phyloP scores from a whole-genome alignment of 2,329 filamentous ascomycete genomes.

The Diaporthe vexans region DNA sequence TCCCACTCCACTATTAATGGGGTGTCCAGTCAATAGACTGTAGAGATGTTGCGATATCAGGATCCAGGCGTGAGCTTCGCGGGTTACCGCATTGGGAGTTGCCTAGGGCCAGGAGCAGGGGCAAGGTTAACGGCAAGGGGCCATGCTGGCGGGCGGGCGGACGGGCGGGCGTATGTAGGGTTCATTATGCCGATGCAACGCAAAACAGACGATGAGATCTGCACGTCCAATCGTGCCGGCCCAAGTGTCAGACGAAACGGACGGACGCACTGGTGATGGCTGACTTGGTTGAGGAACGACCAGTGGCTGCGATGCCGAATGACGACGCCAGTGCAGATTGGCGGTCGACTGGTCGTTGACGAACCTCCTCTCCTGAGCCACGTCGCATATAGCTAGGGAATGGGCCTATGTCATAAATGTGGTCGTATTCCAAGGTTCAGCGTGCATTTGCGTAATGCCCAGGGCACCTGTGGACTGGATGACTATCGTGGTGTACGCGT shows the following conservation, averaged over 20 bases:
- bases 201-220: conserved; percentile 20
- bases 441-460: conserved; percentile 9
- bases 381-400: background rate
- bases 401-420: conserved; percentile 13
- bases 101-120: conserved; percentile 16
- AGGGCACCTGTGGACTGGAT: background rate
- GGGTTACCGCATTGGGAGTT: conserved; percentile 40
- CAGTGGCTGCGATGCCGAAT: conserved; percentile 8
- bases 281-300: background rate
- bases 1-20: background rate
- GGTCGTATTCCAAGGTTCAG: conserved; percentile 20
- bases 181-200: conserved; percentile 33
- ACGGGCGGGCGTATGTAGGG: conserved; percentile 20
- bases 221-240: conserved; percentile 29
- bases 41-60: conserved; percentile 18
- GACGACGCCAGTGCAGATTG: conserved; percentile 11
- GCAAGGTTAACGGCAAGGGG: conserved; percentile 26
- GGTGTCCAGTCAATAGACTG: background rate
- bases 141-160: conserved; percentile 7
- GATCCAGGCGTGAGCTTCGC: conserved; percentile 16
- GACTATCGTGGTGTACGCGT: conserved; percentile 5
- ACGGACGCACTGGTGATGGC: conserved; percentile 13
- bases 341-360: conserved; percentile 30
- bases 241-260: conserved; percentile 29
- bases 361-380: conserved; percentile 27